These are phyloP conservation scores for Paraleonurus japonicus DNA, from an alignment of 257 asterid species.

Conservation along the genomic window DNA sequence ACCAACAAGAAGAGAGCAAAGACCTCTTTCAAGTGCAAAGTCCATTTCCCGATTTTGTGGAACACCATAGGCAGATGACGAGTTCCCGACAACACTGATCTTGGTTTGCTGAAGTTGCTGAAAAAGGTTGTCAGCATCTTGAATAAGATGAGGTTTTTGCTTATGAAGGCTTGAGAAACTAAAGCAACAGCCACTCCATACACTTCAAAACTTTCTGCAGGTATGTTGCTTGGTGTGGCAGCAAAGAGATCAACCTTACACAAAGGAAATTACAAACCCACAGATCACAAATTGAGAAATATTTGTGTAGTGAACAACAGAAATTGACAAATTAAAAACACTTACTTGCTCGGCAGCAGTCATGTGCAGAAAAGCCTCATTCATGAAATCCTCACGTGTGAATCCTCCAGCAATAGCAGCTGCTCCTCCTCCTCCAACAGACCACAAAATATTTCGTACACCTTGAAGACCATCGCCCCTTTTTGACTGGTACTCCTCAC, in stretches of 20 bases:
- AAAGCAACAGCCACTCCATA: conserved; percentile 97
- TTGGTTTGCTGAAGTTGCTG: conserved; percentile 96
- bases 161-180: conserved; percentile 86
- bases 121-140: conserved; percentile 92
- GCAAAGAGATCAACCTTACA: conserved; percentile 89
- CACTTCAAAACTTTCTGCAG: conserved; percentile 97
- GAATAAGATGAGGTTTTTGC: conserved; percentile 88
- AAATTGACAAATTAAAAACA: neutral
- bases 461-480: conserved; percentile 94
- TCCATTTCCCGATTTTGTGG: conserved; percentile 75
- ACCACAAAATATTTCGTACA: conserved; percentile 87
- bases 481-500: conserved; percentile 59
- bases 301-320: neutral
- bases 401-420: conserved; percentile 91
- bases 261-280: neutral
- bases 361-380: conserved; percentile 80
- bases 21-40: conserved; percentile 96
- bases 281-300: conserved; percentile 5
- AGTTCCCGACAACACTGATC: conserved; percentile 49
- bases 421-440: conserved; percentile 99
- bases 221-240: conserved; percentile 92
- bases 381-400: conserved; percentile 98
- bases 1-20: conserved; percentile 93
- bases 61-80: conserved; percentile 42
- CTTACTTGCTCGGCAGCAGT: conserved; percentile 94